Percentiles rank a stretch among this genome's conserved stretches.
phyloP scores from a whole-genome alignment of 2,329 filamentous ascomycete genomes.

The Neurospora sp. region DNA sequence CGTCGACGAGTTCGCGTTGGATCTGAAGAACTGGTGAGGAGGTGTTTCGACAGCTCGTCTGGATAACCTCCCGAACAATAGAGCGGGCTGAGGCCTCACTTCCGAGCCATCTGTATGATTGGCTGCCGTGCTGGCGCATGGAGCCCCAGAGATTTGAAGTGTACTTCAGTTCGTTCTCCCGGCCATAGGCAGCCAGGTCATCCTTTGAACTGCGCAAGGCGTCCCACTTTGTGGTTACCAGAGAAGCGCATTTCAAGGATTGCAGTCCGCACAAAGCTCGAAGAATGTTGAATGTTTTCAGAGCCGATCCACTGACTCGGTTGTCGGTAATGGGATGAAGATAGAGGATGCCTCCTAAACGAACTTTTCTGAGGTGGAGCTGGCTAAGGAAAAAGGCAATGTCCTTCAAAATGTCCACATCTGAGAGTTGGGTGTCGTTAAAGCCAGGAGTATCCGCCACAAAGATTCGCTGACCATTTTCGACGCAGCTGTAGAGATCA shows the following conservation, averaged over 20 bases:
- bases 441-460: conserved; percentile 4
- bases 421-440: background rate
- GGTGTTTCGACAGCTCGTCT: background rate
- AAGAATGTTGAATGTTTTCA: background rate
- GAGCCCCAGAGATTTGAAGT: background rate
- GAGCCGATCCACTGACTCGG: background rate
- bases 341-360: background rate
- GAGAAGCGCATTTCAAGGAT: background rate
- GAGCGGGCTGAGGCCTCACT: background rate
- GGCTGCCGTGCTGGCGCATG: background rate
- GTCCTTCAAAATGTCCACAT: conserved; percentile 1
- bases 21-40: background rate
- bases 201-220: background rate
- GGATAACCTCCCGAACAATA: background rate
- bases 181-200: background rate
- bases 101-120: background rate
- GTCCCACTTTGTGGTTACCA: conserved; percentile 1
- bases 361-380: background rate
- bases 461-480: background rate
- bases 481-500: background rate
- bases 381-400: background rate
- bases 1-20: background rate
- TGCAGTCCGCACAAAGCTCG: background rate
- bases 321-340: conserved; percentile 2
- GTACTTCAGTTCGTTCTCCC: background rate